Conservation (phyloP, 257 asterid genomes). For the Catharanthus roseus region DNA sequence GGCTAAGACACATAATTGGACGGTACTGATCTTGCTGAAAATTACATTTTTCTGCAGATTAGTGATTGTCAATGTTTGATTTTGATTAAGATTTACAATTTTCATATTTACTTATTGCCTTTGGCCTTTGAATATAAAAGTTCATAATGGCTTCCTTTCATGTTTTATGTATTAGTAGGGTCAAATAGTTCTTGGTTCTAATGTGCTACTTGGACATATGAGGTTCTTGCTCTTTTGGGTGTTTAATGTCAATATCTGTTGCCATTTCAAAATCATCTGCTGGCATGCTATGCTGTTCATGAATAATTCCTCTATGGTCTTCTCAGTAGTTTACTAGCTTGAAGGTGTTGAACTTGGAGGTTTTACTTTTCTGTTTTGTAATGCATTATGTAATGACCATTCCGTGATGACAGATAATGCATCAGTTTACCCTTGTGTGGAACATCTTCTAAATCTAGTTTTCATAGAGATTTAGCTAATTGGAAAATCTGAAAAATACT, state of each 20-base stretch:
- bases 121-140: background rate
- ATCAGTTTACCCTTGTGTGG: background rate
- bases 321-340: background rate
- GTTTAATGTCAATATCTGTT: background rate
- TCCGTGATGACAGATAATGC: background rate
- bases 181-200: background rate
- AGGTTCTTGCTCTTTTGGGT: background rate
- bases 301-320: background rate
- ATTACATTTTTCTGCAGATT: background rate
- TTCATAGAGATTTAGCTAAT: background rate
- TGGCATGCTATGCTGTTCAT: background rate
- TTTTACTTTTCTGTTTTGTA: background rate
- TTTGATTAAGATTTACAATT: background rate
- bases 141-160: background rate
- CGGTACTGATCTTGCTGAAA: conserved; percentile 47
- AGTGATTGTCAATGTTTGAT: conserved; percentile 2
- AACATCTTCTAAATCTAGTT: background rate
- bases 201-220: background rate
- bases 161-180: background rate
- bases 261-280: background rate
- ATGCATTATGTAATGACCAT: background rate
- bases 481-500: background rate
- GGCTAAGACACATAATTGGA: conserved; percentile 95
- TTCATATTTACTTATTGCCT: background rate
- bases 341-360: background rate